Evolutionary conservation across 2,329 filamentous ascomycete genomes (phyloP).

Genomic region (Botrytis pseudocinerea): DNA sequence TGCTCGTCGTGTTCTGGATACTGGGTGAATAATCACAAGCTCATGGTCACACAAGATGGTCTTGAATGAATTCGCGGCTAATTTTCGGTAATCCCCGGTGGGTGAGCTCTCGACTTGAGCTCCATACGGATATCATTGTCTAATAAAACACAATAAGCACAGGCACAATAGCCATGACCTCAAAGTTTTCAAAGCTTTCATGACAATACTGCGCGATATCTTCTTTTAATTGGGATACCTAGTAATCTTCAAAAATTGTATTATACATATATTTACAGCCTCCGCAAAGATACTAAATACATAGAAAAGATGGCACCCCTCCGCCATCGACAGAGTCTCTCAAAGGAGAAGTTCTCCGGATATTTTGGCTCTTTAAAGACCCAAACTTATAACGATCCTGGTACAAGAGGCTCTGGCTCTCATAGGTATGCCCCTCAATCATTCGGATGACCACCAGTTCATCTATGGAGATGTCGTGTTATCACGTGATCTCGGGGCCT

Average conservation of each 20-base stretch:
- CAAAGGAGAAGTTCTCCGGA: conserved; percentile 67
- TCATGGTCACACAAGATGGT: background rate
- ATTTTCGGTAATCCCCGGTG: conserved; percentile 6
- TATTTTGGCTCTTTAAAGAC: conserved; percentile 70
- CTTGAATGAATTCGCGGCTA: conserved; percentile 7
- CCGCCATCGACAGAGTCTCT: conserved; percentile 54
- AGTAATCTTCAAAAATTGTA: background rate
- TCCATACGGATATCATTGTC: background rate
- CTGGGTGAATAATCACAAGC: background rate
- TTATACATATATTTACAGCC: background rate
- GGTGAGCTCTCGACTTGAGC: background rate
- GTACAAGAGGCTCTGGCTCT: conserved; percentile 53
- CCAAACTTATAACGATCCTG: conserved; percentile 66
- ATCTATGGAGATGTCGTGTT: background rate
- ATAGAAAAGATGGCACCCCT: conserved; percentile 33
- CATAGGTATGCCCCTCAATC: conserved; percentile 53
- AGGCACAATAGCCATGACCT: background rate
- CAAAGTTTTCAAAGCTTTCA: background rate
- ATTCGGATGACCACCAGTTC: background rate
- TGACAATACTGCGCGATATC: background rate
- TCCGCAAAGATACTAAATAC: background rate
- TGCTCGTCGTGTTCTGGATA: conserved; percentile 22
- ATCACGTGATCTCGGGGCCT: background rate
- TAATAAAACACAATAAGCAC: background rate
- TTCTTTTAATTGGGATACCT: background rate